A percentile compares a stretch with the other conserved stretches of the same genome.
These are phyloP conservation scores for Hypomyces perniciosus DNA, from an alignment of 2,329 filamentous ascomycete genomes.

Conservation along the genomic window DNA sequence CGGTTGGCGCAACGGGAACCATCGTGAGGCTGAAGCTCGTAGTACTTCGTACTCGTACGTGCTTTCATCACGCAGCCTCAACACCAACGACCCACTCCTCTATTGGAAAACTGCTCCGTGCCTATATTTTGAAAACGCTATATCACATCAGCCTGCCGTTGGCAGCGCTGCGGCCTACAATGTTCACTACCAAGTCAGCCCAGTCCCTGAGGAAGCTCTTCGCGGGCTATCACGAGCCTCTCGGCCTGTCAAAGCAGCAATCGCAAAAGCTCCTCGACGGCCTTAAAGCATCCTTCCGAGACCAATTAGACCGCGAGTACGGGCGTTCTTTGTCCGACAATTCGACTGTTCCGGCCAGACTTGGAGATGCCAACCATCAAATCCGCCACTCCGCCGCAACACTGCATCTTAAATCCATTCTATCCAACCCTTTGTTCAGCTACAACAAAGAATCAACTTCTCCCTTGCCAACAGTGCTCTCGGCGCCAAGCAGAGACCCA, in stretches of 20 bases:
- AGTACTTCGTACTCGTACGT: neutral
- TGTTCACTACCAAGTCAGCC: conserved; percentile 34
- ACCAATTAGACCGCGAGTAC: conserved; percentile 53
- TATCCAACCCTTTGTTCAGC: conserved; percentile 51
- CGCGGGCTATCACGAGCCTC: conserved; percentile 44
- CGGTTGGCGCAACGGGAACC: neutral
- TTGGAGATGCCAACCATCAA: conserved; percentile 15
- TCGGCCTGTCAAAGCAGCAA: conserved; percentile 44
- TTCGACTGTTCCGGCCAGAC: conserved; percentile 14
- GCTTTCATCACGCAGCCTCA: neutral
- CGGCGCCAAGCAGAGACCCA: conserved; percentile 32
- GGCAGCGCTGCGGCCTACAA: conserved; percentile 25
- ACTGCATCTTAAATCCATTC: conserved; percentile 49
- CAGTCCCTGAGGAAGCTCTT: conserved; percentile 35
- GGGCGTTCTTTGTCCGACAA: conserved; percentile 34
- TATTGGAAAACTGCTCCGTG: neutral
- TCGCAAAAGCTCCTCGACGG: conserved; percentile 50
- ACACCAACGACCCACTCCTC: neutral
- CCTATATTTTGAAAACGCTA: neutral
- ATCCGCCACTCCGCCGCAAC: conserved; percentile 34
- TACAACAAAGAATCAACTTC: conserved; percentile 23
- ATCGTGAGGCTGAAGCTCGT: neutral
- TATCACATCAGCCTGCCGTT: neutral
- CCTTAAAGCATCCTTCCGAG: conserved; percentile 52
- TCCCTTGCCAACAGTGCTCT: conserved; percentile 13